Conservation (phyloP, 768 basidiomycete species). For the Rhizopogon rudus region DNA sequence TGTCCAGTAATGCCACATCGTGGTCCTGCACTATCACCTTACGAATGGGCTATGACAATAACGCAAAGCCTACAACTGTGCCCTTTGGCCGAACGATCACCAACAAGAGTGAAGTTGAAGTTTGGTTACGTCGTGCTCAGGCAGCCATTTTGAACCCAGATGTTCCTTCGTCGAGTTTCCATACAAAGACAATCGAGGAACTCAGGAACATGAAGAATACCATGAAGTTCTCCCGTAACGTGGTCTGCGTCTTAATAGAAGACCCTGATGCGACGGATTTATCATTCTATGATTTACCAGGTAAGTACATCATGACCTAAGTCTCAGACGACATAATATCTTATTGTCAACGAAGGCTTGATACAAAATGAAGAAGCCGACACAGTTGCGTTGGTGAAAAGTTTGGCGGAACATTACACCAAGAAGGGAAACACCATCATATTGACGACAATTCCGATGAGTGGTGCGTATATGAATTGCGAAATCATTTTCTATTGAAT, state of each 20-base stretch:
- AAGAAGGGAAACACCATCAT: slow-evolving; percentile 49
- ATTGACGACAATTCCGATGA: slow-evolving; percentile 62
- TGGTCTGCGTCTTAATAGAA: slow-evolving; percentile 37
- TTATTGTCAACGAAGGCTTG: slow-evolving; percentile 30
- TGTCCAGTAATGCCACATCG: slow-evolving; percentile 32
- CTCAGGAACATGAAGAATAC: slow-evolving; percentile 9
- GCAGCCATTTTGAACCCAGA: slow-evolving; percentile 36
- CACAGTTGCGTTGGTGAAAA: slow-evolving; percentile 39
- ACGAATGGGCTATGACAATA: slow-evolving; percentile 26
- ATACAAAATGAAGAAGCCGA: slow-evolving; percentile 44
- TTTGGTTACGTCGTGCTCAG: slow-evolving; percentile 41
- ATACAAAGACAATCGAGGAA: slow-evolving; percentile 5
- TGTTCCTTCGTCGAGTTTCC: slow-evolving; percentile 10
- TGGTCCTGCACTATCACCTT: slow-evolving; percentile 46
- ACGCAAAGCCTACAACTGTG: slow-evolving; percentile 25
- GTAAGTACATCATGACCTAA: slow-evolving; percentile 9
- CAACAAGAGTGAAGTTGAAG: slow-evolving; percentile 30
- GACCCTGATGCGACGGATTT: slow-evolving; percentile 34
- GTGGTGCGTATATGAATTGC: slow-evolving; percentile 31
- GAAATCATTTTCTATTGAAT: neutral
- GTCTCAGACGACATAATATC: neutral
- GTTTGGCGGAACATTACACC: slow-evolving; percentile 47
- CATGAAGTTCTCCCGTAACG: slow-evolving; percentile 34
- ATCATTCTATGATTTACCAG: slow-evolving; percentile 37
- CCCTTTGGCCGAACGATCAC: slow-evolving; percentile 28